phyloP scores from a whole-genome alignment of 768 basidiomycete genomes.

The Holtermannia corniformis region DNA sequence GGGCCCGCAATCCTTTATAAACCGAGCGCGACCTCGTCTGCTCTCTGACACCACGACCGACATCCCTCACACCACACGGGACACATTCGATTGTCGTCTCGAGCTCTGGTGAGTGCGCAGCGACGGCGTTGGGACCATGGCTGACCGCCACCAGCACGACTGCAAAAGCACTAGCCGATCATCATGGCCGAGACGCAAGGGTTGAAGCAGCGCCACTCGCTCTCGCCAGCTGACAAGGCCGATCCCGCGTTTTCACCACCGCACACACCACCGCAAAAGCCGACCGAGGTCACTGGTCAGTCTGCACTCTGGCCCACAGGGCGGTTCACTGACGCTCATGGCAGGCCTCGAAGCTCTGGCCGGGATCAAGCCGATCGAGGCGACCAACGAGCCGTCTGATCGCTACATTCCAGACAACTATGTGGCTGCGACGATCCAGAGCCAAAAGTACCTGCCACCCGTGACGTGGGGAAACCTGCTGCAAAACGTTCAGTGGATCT shows the following conservation, averaged over 20 bases:
- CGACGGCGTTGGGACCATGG: no score
- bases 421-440: conserved; percentile 63
- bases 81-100: no score
- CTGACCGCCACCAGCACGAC: no score
- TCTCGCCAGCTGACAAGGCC: conserved; percentile 22
- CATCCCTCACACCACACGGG: no score
- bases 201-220: conserved; percentile 4
- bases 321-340: conserved; percentile 1
- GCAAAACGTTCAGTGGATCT: conserved; percentile 58
- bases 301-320: neutral
- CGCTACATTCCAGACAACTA: conserved; percentile 65
- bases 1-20: no score
- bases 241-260: conserved; percentile 36
- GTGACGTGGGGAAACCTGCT: conserved; percentile 56
- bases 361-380: conserved; percentile 25
- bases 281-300: conserved; percentile 13
- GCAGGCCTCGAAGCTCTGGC: conserved; percentile 19
- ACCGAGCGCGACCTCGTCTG: no score
- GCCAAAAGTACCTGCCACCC: conserved; percentile 59
- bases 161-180: no score
- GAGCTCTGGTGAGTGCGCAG: no score
- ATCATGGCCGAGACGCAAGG: no score
- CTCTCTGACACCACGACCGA: no score
- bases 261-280: conserved; percentile 20
- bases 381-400: conserved; percentile 38